Evolutionary conservation across 2,329 filamentous ascomycete species (phyloP).

Genomic region (Aspergillus sp.): DNA sequence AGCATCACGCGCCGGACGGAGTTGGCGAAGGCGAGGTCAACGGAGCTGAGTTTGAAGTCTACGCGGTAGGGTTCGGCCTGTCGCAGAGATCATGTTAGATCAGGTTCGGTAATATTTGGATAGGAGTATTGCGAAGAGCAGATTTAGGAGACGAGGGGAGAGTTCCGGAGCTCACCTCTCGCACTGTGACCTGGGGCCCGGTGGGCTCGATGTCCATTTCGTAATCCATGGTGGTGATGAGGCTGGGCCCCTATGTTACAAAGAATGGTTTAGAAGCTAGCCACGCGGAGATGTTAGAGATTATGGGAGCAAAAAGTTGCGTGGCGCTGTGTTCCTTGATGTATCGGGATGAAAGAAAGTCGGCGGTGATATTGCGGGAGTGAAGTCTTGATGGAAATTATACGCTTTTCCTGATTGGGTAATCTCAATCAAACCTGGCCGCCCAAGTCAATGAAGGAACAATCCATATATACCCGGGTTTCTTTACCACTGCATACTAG

Average conservation of each 20-base stretch:
- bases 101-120: neutral
- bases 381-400: conserved; percentile 10
- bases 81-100: neutral
- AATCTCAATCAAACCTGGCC: neutral
- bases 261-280: neutral
- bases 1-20: conserved; percentile 86
- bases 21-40: conserved; percentile 90
- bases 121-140: neutral
- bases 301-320: neutral
- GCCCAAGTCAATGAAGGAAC: neutral
- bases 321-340: neutral
- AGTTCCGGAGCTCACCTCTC: conserved; percentile 37
- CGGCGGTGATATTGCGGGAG: conserved; percentile 3
- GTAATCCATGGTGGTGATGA: conserved; percentile 40
- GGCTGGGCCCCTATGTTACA: conserved; percentile 14
- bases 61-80: conserved; percentile 75
- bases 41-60: conserved; percentile 87
- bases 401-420: conserved; percentile 25
- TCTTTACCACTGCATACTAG: neutral
- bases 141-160: too few relatives aligned
- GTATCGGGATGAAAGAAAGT: neutral
- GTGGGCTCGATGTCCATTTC: conserved; percentile 50
- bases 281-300: neutral
- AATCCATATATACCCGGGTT: neutral
- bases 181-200: conserved; percentile 49